phyloP scores from a whole-genome alignment of 805 yeast species.

The Cyberlindnera suaveolens region DNA sequence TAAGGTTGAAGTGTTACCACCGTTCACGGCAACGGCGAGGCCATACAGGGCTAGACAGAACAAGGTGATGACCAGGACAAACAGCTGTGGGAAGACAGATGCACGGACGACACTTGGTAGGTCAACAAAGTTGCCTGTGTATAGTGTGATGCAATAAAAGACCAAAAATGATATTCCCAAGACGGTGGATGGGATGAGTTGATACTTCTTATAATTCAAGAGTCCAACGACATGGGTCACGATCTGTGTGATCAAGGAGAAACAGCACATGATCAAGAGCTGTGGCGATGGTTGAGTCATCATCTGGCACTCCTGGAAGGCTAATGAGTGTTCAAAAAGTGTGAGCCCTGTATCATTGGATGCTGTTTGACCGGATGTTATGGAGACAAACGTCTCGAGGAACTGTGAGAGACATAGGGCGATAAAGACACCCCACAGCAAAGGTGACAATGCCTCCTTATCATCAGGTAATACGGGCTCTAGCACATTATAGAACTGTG shows the following conservation, averaged over 20 bases:
- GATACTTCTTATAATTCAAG: constrained; percentile 42
- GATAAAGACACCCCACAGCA: constrained; percentile 55
- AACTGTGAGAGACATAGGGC: constrained; percentile 56
- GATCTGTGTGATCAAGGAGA: constrained; percentile 54
- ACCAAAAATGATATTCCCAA: constrained; percentile 48
- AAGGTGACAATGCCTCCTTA: constrained; percentile 28
- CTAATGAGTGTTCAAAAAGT: constrained; percentile 67
- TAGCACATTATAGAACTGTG: neutral
- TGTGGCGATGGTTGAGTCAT: constrained; percentile 46
- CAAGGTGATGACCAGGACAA: constrained; percentile 42
- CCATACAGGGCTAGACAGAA: constrained; percentile 49
- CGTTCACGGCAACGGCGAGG: constrained; percentile 57
- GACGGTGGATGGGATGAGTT: constrained; percentile 58
- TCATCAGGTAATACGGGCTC: constrained; percentile 4
- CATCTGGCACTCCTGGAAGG: constrained; percentile 65
- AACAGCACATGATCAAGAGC: constrained; percentile 43
- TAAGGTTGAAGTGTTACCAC: constrained; percentile 29
- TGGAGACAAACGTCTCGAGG: constrained; percentile 58
- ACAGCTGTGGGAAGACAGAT: constrained; percentile 63
- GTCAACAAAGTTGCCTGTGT: constrained; percentile 34
- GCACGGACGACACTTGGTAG: constrained; percentile 52
- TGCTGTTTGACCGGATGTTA: constrained; percentile 49
- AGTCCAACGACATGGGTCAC: constrained; percentile 59
- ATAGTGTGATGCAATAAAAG: constrained; percentile 37
- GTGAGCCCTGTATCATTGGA: constrained; percentile 64